Percentiles rank a stretch among this genome's conserved stretches.
phyloP scores from a whole-genome alignment of 176 grass and related monocot species.

The Canna indica region DNA sequence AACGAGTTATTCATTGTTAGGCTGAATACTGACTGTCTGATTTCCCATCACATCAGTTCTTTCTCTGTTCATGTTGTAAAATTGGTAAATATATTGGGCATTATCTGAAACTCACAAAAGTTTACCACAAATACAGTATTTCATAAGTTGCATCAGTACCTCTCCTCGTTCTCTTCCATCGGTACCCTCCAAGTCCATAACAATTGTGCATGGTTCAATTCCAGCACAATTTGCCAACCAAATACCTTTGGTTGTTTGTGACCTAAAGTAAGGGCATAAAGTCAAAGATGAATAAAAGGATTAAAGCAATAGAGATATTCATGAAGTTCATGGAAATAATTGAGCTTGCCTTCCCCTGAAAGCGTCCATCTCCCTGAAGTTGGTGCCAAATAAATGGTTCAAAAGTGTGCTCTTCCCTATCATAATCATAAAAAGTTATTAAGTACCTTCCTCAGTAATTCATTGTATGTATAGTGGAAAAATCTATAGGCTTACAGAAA shows the following conservation, averaged over 20 bases:
- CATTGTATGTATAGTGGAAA: background rate
- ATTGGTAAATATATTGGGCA: background rate
- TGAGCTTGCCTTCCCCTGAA: constrained; percentile 68
- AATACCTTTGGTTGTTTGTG: constrained; percentile 96
- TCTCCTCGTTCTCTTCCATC: constrained; percentile 98
- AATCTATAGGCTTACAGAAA: background rate
- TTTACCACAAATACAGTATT: background rate
- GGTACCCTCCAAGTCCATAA: constrained; percentile 98
- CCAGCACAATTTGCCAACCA: constrained; percentile 66
- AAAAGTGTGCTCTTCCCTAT: constrained; percentile 98
- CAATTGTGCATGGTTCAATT: constrained; percentile 85
- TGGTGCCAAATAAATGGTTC: constrained; percentile 85
- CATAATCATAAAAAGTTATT: constrained; percentile 8
- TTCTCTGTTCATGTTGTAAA: background rate
- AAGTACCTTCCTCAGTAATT: constrained; percentile 1
- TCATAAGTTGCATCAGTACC: constrained; percentile 29
- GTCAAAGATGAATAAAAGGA: constrained; percentile 8
- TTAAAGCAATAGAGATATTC: background rate
- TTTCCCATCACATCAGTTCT: background rate
- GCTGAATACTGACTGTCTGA: background rate
- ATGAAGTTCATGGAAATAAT: background rate
- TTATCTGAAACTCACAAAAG: background rate
- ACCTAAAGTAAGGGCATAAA: constrained; percentile 38
- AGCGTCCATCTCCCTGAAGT: constrained; percentile 98
- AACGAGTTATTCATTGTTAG: background rate